These are phyloP conservation scores for Platismatia glauca DNA, from an alignment of 495 filamentous ascomycete genomes.

Conservation along the genomic window DNA sequence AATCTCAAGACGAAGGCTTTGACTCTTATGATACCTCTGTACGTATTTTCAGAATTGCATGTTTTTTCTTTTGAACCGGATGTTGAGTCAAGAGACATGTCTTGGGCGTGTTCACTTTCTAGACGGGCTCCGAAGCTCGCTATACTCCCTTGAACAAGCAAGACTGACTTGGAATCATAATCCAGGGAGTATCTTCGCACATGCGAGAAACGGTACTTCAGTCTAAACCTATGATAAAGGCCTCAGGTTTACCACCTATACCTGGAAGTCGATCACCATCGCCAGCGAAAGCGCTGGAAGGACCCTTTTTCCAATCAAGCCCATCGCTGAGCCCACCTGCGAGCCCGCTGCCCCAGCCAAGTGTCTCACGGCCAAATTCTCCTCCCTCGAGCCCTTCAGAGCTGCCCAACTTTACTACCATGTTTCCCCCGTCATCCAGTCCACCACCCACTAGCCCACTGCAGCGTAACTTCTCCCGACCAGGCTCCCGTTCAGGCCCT, in stretches of 20 bases:
- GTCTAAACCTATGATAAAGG: constrained; percentile 19
- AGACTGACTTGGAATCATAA: too few relatives aligned
- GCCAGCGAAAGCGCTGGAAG: constrained; percentile 26
- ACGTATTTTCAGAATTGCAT: too few relatives aligned
- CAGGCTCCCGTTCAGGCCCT: constrained; percentile 10
- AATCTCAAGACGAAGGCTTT: constrained; percentile 46
- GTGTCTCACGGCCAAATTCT: constrained; percentile 17
- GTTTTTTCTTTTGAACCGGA: too few relatives aligned
- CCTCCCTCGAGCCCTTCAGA: constrained; percentile 13
- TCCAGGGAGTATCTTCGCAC: constrained; percentile 50
- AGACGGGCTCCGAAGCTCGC: too few relatives aligned
- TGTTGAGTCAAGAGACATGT: too few relatives aligned
- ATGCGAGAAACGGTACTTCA: constrained; percentile 44
- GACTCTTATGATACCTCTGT: constrained; percentile 65
- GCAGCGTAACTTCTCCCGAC: constrained; percentile 19
- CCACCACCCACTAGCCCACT: constrained; percentile 3
- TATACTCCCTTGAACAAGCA: too few relatives aligned
- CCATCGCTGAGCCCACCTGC: constrained; percentile 22
- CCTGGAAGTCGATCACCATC: constrained; percentile 26
- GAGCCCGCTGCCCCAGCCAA: constrained; percentile 24
- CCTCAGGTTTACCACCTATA: constrained; percentile 22
- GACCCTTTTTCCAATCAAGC: constrained; percentile 23
- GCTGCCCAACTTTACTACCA: constrained; percentile 10
- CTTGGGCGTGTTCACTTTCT: too few relatives aligned
- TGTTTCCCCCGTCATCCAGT: constrained; percentile 15